Evolutionary conservation across 2,329 filamentous ascomycete genomes (phyloP), one percentile per base, ranked within the genome.

Genomic region (Phoma sp.): DNA sequence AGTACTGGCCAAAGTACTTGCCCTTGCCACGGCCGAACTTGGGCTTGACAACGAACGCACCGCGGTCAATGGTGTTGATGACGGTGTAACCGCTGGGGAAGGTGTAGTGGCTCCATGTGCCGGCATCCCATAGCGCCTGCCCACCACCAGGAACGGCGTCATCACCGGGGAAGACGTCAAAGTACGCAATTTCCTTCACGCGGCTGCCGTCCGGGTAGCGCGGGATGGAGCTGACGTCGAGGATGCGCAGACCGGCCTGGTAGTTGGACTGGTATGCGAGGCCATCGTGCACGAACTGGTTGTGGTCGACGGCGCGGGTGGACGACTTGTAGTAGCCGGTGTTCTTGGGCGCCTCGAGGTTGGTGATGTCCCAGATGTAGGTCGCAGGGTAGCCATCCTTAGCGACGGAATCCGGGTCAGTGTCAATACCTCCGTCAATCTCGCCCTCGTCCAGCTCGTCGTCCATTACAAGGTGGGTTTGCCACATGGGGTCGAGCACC

Each of bases 31-130:
- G 58, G 13, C 64, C 66, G 27, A 55, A 53, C 50, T 51, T 69
- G 12, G 69, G 59, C 63, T 69, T 73, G 8, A 74, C 69, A 19
- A 74, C 69, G 57, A 75, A 76, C 15, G 65, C 73, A 56, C 73
- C 73, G 27, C 73, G 67, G 55, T 83, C 81, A 56, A 83, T 82
- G 2, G 79, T 81, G 65, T 82, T 82, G 45, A 82, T 68, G 13
- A 81, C 72, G 37, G 81, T 74, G 56, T 64, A 79, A 7, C 78
- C 78, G 38, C 72, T 69, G 29, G 56, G 56, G 52, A 80, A 79
- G 10, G 76, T 70, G 52, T 60, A 79, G 21, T 74, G 74, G 12
- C 72, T 73, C 77, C 78, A 80, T 3, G 75, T 77, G 9, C 78
- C 78, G 24, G 71, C 72, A 50, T 78, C 77, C 60, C 75, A 74